These are phyloP conservation scores for Penicillium hesseltinei DNA, from an alignment of 2,329 filamentous ascomycete genomes.

Conservation along the genomic window DNA sequence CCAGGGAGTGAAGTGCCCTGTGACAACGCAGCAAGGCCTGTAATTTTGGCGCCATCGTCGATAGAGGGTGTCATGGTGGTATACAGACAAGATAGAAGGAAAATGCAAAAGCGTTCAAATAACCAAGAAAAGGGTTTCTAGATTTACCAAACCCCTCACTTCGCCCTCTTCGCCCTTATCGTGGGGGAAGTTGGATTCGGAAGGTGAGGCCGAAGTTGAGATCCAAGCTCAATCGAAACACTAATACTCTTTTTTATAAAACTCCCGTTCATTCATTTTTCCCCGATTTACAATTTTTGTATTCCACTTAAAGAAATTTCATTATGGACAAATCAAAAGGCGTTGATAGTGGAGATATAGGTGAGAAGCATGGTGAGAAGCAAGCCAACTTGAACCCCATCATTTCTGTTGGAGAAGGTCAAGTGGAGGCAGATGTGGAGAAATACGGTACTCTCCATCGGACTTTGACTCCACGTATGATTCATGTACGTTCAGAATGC, in stretches of 20 bases:
- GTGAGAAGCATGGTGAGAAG: background rate
- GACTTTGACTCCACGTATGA: slow-evolving; percentile 22
- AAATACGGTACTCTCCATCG: background rate
- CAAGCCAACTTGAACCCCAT: background rate
- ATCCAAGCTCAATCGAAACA: too few species aligned
- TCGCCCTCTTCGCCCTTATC: background rate
- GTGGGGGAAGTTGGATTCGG: background rate
- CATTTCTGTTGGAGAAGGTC: background rate
- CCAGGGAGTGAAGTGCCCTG: background rate
- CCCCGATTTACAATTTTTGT: too few species aligned
- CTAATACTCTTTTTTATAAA: too few species aligned
- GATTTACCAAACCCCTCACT: too few species aligned
- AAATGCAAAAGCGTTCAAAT: too few species aligned
- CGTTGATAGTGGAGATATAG: background rate
- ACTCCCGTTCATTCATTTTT: too few species aligned
- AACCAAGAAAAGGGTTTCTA: too few species aligned
- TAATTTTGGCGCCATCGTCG: background rate
- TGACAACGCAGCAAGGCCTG: background rate
- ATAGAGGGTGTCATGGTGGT: background rate
- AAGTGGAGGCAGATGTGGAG: background rate
- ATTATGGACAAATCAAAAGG: background rate
- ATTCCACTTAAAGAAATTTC: too few species aligned
- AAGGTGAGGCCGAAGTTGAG: background rate
- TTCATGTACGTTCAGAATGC: slow-evolving; percentile 22
- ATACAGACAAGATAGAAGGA: background rate